Conservation (phyloP, 2,329 filamentous ascomycete species). For the Fusarium subglutinans region DNA sequence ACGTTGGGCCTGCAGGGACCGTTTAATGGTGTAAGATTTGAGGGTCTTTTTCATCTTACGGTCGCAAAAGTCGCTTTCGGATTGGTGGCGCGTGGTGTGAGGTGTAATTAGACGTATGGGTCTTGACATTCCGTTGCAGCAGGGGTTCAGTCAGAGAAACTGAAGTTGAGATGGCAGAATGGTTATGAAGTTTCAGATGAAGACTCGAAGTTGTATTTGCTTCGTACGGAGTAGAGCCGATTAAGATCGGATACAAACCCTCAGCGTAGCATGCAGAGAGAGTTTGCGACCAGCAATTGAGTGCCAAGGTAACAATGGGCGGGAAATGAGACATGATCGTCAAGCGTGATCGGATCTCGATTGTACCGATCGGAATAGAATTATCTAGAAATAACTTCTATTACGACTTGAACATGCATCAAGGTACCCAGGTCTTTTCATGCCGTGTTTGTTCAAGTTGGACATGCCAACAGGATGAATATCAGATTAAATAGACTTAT, state of each 20-base stretch:
- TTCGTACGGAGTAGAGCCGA: not conserved
- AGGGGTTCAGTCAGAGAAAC: not conserved
- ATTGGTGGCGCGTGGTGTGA: slow-evolving; percentile 8
- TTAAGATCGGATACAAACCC: not conserved
- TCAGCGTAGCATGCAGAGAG: not conserved
- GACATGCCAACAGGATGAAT: not conserved
- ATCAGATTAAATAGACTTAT: not conserved
- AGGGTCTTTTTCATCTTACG: slow-evolving; percentile 23
- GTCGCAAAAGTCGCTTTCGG: slow-evolving; percentile 23
- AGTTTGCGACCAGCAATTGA: not conserved
- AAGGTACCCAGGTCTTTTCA: not conserved
- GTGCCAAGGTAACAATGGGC: not conserved
- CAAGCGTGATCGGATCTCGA: slow-evolving; percentile 34
- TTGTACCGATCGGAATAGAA: slow-evolving; percentile 24
- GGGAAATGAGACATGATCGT: slow-evolving; percentile 1
- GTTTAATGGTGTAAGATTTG: slow-evolving; percentile 15
- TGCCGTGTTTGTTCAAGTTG: not conserved
- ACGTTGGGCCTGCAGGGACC: slow-evolving; percentile 2
- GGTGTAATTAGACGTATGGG: slow-evolving; percentile 14
- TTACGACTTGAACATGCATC: not conserved
- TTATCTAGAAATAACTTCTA: not conserved
- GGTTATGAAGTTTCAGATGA: not conserved
- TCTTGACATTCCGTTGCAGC: not conserved
- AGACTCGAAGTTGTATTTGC: not conserved
- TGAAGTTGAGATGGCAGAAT: not conserved